Base-by-base conservation (phyloP, 208 protist species). In the Acanthamoeba lenticulata region DNA sequence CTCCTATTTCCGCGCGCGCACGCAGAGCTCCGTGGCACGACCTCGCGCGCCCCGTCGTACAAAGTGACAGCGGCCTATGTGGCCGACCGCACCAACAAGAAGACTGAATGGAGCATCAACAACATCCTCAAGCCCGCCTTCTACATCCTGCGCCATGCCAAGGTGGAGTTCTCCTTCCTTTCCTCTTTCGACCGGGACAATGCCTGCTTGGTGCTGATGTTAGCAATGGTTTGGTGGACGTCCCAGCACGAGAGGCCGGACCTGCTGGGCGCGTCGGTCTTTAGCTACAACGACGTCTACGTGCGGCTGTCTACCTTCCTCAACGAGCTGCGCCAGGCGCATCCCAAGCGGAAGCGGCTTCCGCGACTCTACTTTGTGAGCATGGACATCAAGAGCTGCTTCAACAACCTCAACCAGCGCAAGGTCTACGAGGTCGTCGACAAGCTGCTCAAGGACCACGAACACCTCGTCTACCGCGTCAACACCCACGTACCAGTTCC, bases 281-380 rank as follows among this genome's bases (percentile, higher is more conserved):
- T 94, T 47, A 94, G 90, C n/a, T 94, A 94, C 49, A 94, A 94
- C 72, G 90, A 94, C 42, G 44, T 65, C 32, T 94, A 94, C 65
- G 49, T 94, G 4, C 32, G 90, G 24, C 34, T 94, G 21, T 52
- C 90, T 3, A 65, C 47, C 13, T 94, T 94, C 55, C 11, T 94
- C 36, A 40, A 94, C n/a, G 60, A 52, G 55, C 44, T 92, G 9
- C 52, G 86, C n/a, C 86, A 62, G 40, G 42, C 40, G 19, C n/a
- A n/a, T n/a, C 55, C 55, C 32, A 67, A 92, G 57, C 21, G 29
- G 40, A 47, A n/a, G 7, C n/a, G 24, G n/a, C 60, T 94, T 4
- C 90, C 90, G 2, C 67, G 47, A 17, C 69, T 94, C 36, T 94
- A 94, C 67, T 65, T 94, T 27, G 90, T 94, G 0, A 94, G 90